Base-by-base conservation (phyloP, 148 eudicot species). In the Spergularia marina region DNA sequence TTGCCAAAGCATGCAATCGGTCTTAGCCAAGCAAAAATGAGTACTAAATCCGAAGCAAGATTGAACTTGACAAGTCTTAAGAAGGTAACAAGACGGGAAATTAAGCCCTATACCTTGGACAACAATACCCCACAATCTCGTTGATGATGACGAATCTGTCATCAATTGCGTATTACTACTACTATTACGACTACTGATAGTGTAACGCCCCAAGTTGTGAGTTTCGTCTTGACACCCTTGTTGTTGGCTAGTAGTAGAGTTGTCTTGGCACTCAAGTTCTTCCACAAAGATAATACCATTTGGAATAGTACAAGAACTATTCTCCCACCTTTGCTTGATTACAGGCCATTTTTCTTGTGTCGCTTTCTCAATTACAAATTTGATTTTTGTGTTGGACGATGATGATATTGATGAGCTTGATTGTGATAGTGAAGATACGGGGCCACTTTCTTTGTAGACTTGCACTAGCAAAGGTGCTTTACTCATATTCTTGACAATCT, bases 401-500 rank as follows among this genome's bases (percentile, higher is more conserved):
- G 81, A 68, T 20, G 68, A 51, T 10, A 39, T 44, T 44, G 49
- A 44, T 44, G 49, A 44, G 7, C 5, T 44, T 44, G 49, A 44
- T 44, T 44, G 49, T 44, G 49, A 39, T 18, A 25, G 11, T 18
- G 64, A 54, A 10, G 39, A 39, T 56, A 62, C 67, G 49, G 36
- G 40, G 60, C 58, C 75, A 52, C 70, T 68, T 53, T 82, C 68
- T 53, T 78, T 58, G 83, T 80, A 82, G 63, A 82, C 64, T 39
- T 84, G 89, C 60, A 82, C 87, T 30, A 87, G 78, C 62, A 87
- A 81, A 17, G 87, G 86, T 44, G 82, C 86, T 70, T 77, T 72
- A 13, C 76, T 76, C 16, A 85, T 72, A 75, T 82, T 82, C 72
- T 77, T 87, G 71, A 84, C 87, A 73, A 87, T 87, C 89, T 87